Base-by-base conservation (phyloP, 2,329 filamentous ascomycete genomes). In the Paracamarosporium sp. region DNA sequence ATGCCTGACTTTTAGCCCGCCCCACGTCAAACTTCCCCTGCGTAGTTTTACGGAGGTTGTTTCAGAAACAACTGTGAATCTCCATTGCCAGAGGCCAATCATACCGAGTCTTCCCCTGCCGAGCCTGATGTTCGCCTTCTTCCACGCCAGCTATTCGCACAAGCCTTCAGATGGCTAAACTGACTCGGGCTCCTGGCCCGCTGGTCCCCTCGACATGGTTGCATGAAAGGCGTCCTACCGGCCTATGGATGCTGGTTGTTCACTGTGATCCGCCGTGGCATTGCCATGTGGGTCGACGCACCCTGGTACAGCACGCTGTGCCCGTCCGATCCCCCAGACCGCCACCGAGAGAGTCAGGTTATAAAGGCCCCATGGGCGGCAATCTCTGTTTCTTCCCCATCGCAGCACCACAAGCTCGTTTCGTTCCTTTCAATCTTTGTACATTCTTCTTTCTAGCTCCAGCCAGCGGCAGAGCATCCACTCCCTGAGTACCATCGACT, bases 401-500 rank as follows among this genome's bases (percentile, higher is more conserved):
- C 57, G 45, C 53, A 53, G 48, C 51, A 55, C 55, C 63, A 61
- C 55, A 58, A 55, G 53, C 53, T 56, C 50, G 53, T 47, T 62
- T 63, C 55, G 57, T 55, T 41, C 36, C 35, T 56, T 60, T 58
- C 35, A n/a, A 41, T 61, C 56, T 61, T 60, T 58, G 38, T 57
- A 57, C 54, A 60, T 57, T 59, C 50, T 60, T 60, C 54, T 36
- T 63, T 59, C 56, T 55, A 50, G 38, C 59, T 63, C 59, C 57
- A 54, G 67, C 70, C 69, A 66, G 68, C 62, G 70, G 70, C 70
- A 44, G 57, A 56, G 53, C 55, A 55, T 59, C 48, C 57, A 59
- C 43, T 59, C 57, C 38, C 57, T 59, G 44, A 56, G 25, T 33
- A 67, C 46, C 54, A 62, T 65, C 53, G 27, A 65, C 65, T 36